Conservation (phyloP, 2,329 filamentous ascomycete genomes). For the Septoria petroselini region DNA sequence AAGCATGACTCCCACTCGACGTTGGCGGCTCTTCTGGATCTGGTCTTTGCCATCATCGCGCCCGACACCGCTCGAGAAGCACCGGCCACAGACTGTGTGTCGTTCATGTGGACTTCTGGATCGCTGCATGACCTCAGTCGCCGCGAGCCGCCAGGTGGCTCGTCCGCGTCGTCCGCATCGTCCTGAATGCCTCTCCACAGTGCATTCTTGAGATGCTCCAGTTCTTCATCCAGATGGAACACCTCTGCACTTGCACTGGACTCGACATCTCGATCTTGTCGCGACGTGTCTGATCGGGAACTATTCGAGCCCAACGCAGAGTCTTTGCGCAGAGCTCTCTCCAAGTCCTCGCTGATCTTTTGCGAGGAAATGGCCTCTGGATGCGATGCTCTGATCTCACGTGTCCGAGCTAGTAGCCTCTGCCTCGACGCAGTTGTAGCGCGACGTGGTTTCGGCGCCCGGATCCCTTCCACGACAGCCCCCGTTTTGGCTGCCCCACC, state of each 20-base stretch:
- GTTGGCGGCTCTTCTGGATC: neutral
- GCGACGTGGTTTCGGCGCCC: slow-evolving; percentile 1
- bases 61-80: neutral
- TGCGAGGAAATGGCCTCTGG: neutral
- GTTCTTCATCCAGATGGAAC: slow-evolving; percentile 10
- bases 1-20: too few relatives aligned
- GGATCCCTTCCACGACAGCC: slow-evolving; percentile 6
- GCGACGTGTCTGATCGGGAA: neutral
- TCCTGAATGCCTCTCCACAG: neutral
- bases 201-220: slow-evolving; percentile 1
- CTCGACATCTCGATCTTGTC: neutral
- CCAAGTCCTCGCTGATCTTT: neutral
- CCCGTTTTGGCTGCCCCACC: neutral
- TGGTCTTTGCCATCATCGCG: neutral
- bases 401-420: neutral
- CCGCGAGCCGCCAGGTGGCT: neutral
- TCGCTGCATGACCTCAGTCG: slow-evolving; percentile 9
- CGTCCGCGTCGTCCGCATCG: neutral
- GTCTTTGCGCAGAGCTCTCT: slow-evolving; percentile 2
- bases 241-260: too few relatives aligned
- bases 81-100: neutral
- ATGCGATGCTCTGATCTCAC: neutral
- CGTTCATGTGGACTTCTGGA: slow-evolving; percentile 6
- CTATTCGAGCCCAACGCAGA: slow-evolving; percentile 2
- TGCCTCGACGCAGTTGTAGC: slow-evolving; percentile 3